These are phyloP conservation scores for Xylaria flabelliformis DNA, from an alignment of 495 filamentous ascomycete genomes.

Conservation along the genomic window DNA sequence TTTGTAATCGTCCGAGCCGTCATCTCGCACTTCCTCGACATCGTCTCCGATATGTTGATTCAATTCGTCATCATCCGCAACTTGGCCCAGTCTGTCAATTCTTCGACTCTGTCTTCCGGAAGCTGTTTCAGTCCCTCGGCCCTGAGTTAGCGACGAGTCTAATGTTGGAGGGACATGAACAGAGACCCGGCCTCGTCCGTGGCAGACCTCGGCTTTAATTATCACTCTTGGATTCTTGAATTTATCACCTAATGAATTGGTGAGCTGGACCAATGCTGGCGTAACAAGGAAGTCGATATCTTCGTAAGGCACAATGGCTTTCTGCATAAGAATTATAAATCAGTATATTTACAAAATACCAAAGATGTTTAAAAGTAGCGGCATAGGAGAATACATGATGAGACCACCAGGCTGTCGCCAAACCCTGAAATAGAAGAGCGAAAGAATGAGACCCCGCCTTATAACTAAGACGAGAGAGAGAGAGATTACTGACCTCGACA, in stretches of 20 bases:
- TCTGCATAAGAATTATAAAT: not conserved
- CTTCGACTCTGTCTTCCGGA: not conserved
- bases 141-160: not conserved
- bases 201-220: slow-evolving; percentile 19
- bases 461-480: not conserved
- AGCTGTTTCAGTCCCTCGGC: not conserved
- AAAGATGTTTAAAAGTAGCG: not conserved
- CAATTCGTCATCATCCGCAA: not conserved
- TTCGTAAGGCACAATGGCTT: not conserved
- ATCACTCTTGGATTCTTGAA: not conserved
- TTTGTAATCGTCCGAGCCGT: not conserved
- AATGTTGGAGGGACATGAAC: not conserved
- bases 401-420: not conserved
- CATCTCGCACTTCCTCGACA: not conserved
- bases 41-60: not conserved
- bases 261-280: slow-evolving; percentile 12
- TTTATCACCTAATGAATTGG: not conserved
- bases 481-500: slow-evolving; percentile 9
- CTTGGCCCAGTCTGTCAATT: not conserved
- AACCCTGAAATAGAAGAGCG: not conserved
- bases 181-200: not conserved
- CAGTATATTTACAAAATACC: not conserved
- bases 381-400: no score
- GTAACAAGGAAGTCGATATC: slow-evolving; percentile 16
- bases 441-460: not conserved